Conservation (phyloP, 202 grass and related monocot species). For the Carex arenaria region DNA sequence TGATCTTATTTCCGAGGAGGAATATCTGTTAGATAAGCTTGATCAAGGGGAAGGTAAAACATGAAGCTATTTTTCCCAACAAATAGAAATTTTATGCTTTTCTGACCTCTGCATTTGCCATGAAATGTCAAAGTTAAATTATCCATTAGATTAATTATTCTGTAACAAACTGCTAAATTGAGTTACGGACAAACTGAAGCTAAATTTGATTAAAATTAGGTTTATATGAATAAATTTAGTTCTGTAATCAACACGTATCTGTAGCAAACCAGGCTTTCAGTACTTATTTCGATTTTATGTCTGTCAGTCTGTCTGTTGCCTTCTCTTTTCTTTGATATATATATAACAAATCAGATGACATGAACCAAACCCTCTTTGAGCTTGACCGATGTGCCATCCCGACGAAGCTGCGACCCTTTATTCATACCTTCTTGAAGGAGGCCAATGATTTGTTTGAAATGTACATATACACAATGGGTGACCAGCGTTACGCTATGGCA, state of each 20-base stretch:
- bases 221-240: no score
- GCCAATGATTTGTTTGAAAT: constrained; percentile 74
- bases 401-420: constrained; percentile 81
- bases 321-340: neutral
- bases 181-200: neutral
- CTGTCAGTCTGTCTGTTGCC: neutral
- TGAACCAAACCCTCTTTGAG: constrained; percentile 44
- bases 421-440: constrained; percentile 61
- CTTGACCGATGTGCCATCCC: constrained; percentile 45
- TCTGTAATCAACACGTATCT: no score
- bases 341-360: constrained; percentile 42
- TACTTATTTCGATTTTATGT: neutral
- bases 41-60: constrained; percentile 12
- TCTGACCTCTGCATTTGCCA: neutral
- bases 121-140: neutral
- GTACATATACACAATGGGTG: constrained; percentile 87
- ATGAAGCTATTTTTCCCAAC: neutral
- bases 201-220: neutral
- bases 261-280: no score
- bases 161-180: neutral
- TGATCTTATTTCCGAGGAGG: constrained; percentile 52
- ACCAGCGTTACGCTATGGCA: constrained; percentile 61
- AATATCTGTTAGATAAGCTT: constrained; percentile 29
- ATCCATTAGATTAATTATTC: neutral
- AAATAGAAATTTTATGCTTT: neutral